Evolutionary conservation across 31 red algal genomes (phyloP), one percentile per base, ranked within the genome.

Genomic region (Bonnemaisonia californica): DNA sequence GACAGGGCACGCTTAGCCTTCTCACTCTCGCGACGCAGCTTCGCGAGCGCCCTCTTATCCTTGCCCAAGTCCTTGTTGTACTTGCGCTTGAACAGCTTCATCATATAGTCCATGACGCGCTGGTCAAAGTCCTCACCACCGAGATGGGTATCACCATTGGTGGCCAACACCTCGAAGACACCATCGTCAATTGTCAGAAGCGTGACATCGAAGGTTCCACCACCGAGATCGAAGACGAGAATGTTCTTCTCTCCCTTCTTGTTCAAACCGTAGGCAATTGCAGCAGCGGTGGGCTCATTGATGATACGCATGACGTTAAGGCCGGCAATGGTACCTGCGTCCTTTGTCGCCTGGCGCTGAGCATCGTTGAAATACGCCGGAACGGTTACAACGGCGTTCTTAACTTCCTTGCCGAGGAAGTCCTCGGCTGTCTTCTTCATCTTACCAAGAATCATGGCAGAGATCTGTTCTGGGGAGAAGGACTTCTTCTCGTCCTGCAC

Each of bases 121-220:
- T 96, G 91, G 42, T 99, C 93, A 72, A 99, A 99, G 73, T 99
- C 93, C 59, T 99, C 97, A 61, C 97, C 97, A 60, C 97, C 97
- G 26, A 99, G 64, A 57, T 99, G 93, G 26, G 97, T 99, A 82
- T 99, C 97, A 24, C 97, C 97, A 56, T 95, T 96, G 38, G 97
- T 99, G 1, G 97, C 77, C 13, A 96, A 77, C 55, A 99, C 97
- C 77, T 99, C 97, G 57, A 99, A 99, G 18, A 99, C 93, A 21
- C 93, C 97, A 36, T 99, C 90, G 18, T 96, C 93, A 67, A 99
- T 93, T 30, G 93, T 94, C 13, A 99, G 83, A 57, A 99, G 90
- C 54, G 97, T 92, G 22, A 99, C 90, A 87, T 99, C 97, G 62
- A 99, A 99, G 13, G 97, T 99, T 18, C 97, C 97, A 71, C 97